A percentile compares a stretch with the other conserved stretches of the same genome.
Conservation (phyloP, 2,329 filamentous ascomycete genomes). For the Ophiostoma populinum region DNA sequence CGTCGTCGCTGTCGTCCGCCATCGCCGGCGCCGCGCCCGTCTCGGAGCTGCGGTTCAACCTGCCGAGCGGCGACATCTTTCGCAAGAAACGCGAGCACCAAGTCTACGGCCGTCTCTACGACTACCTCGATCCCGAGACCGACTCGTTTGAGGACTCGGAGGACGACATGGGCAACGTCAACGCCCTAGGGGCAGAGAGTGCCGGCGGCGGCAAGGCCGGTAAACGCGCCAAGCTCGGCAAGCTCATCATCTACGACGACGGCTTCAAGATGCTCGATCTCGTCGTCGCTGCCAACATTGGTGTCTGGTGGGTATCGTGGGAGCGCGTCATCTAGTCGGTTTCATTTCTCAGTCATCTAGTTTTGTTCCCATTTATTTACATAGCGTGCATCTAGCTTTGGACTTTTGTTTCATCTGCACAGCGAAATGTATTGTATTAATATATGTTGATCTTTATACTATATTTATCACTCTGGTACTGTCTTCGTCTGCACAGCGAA, state of each 20-base stretch:
- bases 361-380: too few species aligned
- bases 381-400: too few species aligned
- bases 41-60: constrained; percentile 80
- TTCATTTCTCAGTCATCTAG: too few species aligned
- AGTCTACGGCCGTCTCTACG: constrained; percentile 11
- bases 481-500: too few species aligned
- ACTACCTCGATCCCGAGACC: constrained; percentile 21
- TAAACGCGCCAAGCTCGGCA: constrained; percentile 80
- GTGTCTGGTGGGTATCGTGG: constrained; percentile 86
- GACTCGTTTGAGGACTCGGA: constrained; percentile 28
- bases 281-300: constrained; percentile 78
- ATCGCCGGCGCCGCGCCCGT: constrained; percentile 30
- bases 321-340: too few species aligned
- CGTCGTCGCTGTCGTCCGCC: constrained; percentile 14
- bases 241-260: constrained; percentile 76
- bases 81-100: constrained; percentile 10
- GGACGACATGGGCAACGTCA: too few species aligned
- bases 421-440: too few species aligned
- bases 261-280: constrained; percentile 93
- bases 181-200: constrained; percentile 65
- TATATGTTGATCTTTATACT: too few species aligned
- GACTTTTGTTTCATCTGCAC: too few species aligned
- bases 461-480: too few species aligned
- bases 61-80: constrained; percentile 43
- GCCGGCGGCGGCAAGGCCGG: constrained; percentile 77